Evolutionary conservation across 768 basidiomycete species (phyloP), one percentile per base, ranked within the genome.

Genomic region (Rhizopogon rudus): DNA sequence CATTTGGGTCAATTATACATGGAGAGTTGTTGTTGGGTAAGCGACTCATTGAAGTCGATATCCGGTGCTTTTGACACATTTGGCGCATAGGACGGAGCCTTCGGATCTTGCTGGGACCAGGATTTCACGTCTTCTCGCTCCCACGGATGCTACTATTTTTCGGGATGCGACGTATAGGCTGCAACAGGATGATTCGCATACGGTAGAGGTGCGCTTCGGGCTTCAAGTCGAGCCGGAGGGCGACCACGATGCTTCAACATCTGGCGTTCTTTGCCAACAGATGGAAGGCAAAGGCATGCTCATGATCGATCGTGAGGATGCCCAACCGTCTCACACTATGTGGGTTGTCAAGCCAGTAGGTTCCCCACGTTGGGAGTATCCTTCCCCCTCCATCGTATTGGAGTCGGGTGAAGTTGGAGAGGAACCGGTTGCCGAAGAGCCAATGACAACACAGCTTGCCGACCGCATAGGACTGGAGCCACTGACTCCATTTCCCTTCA

Each of bases 231-330:
- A 87, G 60, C 81, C 86, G 3, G 81, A 78, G 28, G 49, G 57
- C 7, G 81, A 83, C 54, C 74, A 75, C 43, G 87, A 89, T 41
- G 78, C 81, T 25, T 75, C 77, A 22, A 65, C 73, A 16, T 77
- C 77, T 40, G 67, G 71, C 9, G 71, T 73, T 6, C 76, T 88
- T 29, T 91, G 83, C 69, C 89, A 92, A 68, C 84, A 82, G 61
- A 93, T 98, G 87, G 95, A 98, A 65, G 97, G 91, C 31, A 96
- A 96, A 67, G 97, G 97, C 16, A 98, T 99, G 97, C 82, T 98
- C 63, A 95, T 98, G 86, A 81, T 91, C 57, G 95, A 98, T 75
- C 85, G 94, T 33, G 84, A 93, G 67, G 88, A 87, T 52, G 88
- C 88, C 16, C 81, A 83, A 57, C 86, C 93, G 13, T 91, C 93